Evolutionary conservation across 768 basidiomycete species (phyloP).

Genomic region (Rhodotorula toruloides): DNA sequence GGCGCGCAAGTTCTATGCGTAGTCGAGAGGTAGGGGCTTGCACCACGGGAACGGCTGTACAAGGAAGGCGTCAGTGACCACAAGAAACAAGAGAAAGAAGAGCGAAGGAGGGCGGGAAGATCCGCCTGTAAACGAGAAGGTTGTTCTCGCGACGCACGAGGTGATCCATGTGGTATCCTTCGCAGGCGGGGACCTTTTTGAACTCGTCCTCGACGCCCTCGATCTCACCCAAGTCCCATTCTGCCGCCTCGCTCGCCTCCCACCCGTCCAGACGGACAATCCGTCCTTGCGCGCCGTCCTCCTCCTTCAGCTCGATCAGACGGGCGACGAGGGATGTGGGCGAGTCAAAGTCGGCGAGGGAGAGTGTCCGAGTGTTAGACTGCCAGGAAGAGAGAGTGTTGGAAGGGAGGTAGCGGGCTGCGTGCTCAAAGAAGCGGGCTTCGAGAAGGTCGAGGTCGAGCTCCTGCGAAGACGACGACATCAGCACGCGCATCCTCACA

Average conservation of each 20-base stretch:
- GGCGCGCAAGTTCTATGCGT: too few species aligned
- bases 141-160: neutral
- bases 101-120: neutral
- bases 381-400: neutral
- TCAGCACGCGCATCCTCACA: neutral
- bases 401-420: neutral
- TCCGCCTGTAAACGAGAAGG: too few species aligned
- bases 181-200: neutral
- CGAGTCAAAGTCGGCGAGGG: neutral
- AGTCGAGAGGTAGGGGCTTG: neutral
- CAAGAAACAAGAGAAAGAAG: neutral
- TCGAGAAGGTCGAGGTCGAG: conserved; percentile 6
- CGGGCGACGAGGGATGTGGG: neutral
- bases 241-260: neutral
- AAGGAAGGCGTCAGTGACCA: too few species aligned
- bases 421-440: neutral
- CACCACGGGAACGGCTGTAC: neutral
- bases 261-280: neutral
- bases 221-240: neutral
- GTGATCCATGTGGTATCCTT: neutral
- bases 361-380: neutral
- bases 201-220: neutral
- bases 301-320: neutral
- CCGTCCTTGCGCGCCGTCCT: too few species aligned
- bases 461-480: neutral